Conservation (phyloP, 257 asterid genomes). For the Anisodus tanguticus region DNA sequence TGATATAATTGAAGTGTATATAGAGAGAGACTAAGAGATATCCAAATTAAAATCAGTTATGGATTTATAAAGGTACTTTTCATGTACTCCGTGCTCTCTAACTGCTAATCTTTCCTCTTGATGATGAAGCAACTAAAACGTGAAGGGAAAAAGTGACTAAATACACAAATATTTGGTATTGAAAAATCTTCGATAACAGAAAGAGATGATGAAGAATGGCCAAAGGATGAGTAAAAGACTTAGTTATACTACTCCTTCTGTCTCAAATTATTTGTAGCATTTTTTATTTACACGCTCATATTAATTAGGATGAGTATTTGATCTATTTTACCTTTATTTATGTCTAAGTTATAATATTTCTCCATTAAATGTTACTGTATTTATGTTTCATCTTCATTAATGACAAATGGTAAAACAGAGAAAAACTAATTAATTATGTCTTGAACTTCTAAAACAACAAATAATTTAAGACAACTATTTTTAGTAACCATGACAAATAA, state of each 20-base stretch:
- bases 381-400: too few relatives aligned
- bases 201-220: slow-evolving; percentile 34
- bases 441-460: too few relatives aligned
- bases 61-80: slow-evolving; percentile 29
- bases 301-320: too few relatives aligned
- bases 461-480: too few relatives aligned
- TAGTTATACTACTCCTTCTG: neutral
- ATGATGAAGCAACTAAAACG: slow-evolving; percentile 51
- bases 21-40: neutral
- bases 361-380: too few relatives aligned
- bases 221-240: neutral
- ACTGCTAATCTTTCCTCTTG: slow-evolving; percentile 47
- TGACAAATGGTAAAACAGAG: too few relatives aligned
- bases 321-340: too few relatives aligned
- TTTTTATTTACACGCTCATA: too few relatives aligned
- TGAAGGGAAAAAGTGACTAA: slow-evolving; percentile 43
- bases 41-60: neutral
- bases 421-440: too few relatives aligned
- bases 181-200: slow-evolving; percentile 29
- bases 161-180: slow-evolving; percentile 35
- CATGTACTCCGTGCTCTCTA: slow-evolving; percentile 43
- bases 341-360: too few relatives aligned
- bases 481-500: too few relatives aligned
- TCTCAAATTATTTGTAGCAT: too few relatives aligned
- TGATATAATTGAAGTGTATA: neutral